Conservation (phyloP, 2,329 filamentous ascomycete genomes). For the Dothidotthia symphoricarpi region DNA sequence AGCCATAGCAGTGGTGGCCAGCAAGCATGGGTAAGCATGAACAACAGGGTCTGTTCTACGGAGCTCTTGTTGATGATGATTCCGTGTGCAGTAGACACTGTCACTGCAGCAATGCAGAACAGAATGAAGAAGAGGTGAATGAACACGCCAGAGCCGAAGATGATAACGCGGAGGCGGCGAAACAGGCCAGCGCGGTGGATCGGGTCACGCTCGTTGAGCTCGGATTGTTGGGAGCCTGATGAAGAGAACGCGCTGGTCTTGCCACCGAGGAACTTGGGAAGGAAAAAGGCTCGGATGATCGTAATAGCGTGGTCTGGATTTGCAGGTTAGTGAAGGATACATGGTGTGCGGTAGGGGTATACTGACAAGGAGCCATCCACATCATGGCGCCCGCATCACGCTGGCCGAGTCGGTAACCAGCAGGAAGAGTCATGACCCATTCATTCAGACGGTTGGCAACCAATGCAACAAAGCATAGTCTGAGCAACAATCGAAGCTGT, state of each 20-base stretch:
- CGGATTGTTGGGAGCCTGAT: constrained; percentile 4
- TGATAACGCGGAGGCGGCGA: constrained; percentile 6
- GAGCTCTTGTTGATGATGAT: constrained; percentile 10
- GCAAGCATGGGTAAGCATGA: constrained; percentile 7
- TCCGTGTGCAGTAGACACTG: constrained; percentile 3
- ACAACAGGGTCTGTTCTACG: constrained; percentile 4
- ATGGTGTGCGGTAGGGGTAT: background rate
- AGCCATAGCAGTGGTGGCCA: constrained; percentile 9
- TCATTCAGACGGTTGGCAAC: constrained; percentile 7
- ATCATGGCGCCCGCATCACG: constrained; percentile 6
- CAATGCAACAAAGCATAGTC: constrained; percentile 4
- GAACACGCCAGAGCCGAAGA: constrained; percentile 8
- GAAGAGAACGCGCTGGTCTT: constrained; percentile 7
- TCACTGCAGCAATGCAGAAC: constrained; percentile 4
- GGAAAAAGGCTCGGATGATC: constrained; percentile 8
- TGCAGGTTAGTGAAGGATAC: background rate
- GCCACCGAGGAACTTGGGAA: constrained; percentile 8
- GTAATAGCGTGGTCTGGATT: constrained; percentile 7
- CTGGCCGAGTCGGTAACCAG: constrained; percentile 7
- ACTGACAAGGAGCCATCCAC: constrained; percentile 11
- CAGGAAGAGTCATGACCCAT: constrained; percentile 6
- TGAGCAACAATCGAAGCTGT: constrained; percentile 4
- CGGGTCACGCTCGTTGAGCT: constrained; percentile 8
- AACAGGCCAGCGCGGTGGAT: constrained; percentile 3
- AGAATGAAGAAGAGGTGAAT: constrained; percentile 6